Percentiles rank a stretch among this genome's conserved stretches.
These are phyloP conservation scores for Fraxinus nigra DNA, from an alignment of 305 asterid species.

Conservation along the genomic window DNA sequence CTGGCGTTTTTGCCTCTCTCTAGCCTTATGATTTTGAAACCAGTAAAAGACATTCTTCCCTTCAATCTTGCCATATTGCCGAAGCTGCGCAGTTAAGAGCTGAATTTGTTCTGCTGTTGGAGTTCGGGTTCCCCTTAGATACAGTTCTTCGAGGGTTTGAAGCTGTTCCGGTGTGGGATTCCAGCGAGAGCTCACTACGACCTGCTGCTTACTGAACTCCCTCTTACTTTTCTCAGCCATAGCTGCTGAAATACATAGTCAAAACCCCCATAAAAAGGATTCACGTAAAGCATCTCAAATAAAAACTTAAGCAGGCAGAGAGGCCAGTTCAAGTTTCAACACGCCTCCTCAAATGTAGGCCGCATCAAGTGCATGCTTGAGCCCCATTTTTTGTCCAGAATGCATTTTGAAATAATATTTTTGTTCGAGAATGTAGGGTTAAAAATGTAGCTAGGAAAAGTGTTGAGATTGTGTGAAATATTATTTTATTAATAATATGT, in stretches of 20 bases:
- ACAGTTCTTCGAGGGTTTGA: constrained; percentile 73
- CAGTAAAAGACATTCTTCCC: constrained; percentile 97
- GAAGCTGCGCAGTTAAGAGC: constrained; percentile 75
- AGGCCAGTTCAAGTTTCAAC: too few relatives aligned
- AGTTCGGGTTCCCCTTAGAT: constrained; percentile 74
- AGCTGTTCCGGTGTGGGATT: constrained; percentile 94
- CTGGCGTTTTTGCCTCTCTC: constrained; percentile 85
- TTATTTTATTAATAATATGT: too few relatives aligned
- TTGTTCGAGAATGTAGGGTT: too few relatives aligned
- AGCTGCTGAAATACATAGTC: constrained; percentile 29
- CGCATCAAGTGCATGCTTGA: too few relatives aligned
- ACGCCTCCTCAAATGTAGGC: too few relatives aligned
- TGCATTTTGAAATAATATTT: too few relatives aligned
- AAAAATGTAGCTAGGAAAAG: too few relatives aligned
- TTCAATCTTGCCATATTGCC: constrained; percentile 80
- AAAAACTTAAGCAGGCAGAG: too few relatives aligned
- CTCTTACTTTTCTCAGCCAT: constrained; percentile 63
- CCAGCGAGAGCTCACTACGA: constrained; percentile 98
- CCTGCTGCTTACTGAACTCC: constrained; percentile 59
- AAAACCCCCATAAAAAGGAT: neutral
- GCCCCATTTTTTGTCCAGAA: too few relatives aligned
- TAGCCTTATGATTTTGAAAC: constrained; percentile 95
- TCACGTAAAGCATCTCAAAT: neutral
- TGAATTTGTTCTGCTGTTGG: constrained; percentile 91
- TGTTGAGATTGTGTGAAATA: too few relatives aligned